Base-by-base conservation (phyloP, 2,329 filamentous ascomycete genomes). In the Fusarium sp. region DNA sequence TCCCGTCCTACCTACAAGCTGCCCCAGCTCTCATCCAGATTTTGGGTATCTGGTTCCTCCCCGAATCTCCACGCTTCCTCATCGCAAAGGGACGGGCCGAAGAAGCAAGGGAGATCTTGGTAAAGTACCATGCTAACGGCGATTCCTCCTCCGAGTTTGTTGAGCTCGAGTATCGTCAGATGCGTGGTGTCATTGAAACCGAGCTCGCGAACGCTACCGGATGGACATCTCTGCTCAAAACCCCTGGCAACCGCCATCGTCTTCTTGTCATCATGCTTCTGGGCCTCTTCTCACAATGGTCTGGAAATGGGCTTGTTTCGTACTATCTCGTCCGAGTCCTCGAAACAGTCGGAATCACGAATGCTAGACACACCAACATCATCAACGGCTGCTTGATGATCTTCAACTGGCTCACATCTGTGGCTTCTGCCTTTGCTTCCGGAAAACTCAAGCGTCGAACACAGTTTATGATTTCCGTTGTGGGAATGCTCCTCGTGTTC, bases 61-160 rank as follows among this genome's bases (percentile, higher is more conserved):
- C 90, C 0, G 90, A 92, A 74, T 90, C 88, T 8, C 90, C 90
- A 5, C 82, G 90, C 61, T 92, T 89, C 87, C 82, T 91, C 11
- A 88, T 89, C 64, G 72, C 75, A 0, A 73, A 72, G 1, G 74
- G 71, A 11, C 44, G 27, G 5, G 53, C 60, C 17, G 86, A 89
- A 6, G 82, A 89, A 62, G 74, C 65, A 1, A 71, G 20, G 85
- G 42, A 38, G 1, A 24, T 75, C 0, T 2, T 77, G 9, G 44
- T 55, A 3, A 72, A 74, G 33, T 76, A 70, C 14, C 70, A 74
- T 17, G 65, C 55, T 1, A 59, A 75, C 1, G 68, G 56, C 0
- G 59, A 71, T 2, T 35, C 27, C 1, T 20, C 55, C 0, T 49
- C 64, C 1, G 63, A 67, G 6, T 61, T 70, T n/a, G 74, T 68